Percentiles rank a stretch among this genome's conserved stretches.
Conservation (phyloP, 805 yeast species). For the Saturnispora diversa region DNA sequence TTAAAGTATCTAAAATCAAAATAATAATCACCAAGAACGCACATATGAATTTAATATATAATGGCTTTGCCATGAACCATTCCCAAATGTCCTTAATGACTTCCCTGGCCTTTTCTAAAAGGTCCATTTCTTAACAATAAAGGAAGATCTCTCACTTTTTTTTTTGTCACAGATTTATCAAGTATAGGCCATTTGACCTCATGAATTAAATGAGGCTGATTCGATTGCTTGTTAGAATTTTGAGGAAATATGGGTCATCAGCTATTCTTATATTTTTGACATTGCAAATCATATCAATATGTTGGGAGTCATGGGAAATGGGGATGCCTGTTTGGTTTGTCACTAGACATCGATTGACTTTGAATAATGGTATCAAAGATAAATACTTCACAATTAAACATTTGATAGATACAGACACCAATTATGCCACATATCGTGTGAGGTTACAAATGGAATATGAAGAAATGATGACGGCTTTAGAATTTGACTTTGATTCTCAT, state of each 20-base stretch:
- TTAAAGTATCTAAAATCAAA: not conserved
- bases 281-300: constrained; percentile 1
- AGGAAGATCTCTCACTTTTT: no score
- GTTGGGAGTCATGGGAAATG: constrained; percentile 3
- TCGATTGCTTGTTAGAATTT: not conserved
- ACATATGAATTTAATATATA: constrained; percentile 2
- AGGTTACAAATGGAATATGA: constrained; percentile 13
- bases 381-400: constrained; percentile 4
- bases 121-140: no score
- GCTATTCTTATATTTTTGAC: not conserved
- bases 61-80: not conserved
- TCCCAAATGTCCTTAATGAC: not conserved
- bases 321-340: constrained; percentile 12
- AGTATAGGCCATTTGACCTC: no score
- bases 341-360: constrained; percentile 6
- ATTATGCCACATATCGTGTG: not conserved
- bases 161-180: no score
- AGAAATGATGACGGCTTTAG: constrained; percentile 10
- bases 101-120: not conserved
- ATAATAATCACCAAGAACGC: not conserved
- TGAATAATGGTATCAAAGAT: not conserved
- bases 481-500: constrained; percentile 6
- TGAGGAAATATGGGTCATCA: not conserved
- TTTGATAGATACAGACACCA: not conserved
- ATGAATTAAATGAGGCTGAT: not conserved